These are phyloP conservation scores for Smittium culicis DNA, from an alignment of 371 early-diverging fungal species.

Conservation along the genomic window DNA sequence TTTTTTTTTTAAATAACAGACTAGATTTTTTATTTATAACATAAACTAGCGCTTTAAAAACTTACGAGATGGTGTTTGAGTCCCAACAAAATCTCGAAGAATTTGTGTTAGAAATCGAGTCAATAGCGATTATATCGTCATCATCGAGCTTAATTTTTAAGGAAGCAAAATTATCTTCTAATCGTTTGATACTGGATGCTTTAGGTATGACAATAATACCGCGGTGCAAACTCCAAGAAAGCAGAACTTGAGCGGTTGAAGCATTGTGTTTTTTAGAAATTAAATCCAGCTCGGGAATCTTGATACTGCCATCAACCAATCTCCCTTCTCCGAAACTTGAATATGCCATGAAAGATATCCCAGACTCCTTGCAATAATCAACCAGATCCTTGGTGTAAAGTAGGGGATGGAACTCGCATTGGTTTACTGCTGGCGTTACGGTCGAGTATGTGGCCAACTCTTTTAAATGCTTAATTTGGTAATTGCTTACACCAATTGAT, in stretches of 20 bases:
- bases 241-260: not conserved
- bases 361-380: conserved; percentile 37
- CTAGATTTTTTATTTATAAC: too few relatives aligned
- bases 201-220: conserved; percentile 3
- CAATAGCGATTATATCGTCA: too few relatives aligned
- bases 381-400: conserved; percentile 36
- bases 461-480: conserved; percentile 42
- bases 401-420: conserved; percentile 62
- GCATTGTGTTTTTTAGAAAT: not conserved
- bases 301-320: conserved; percentile 32
- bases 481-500: conserved; percentile 77
- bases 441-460: conserved; percentile 37
- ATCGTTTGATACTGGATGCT: not conserved
- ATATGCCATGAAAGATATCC: conserved; percentile 70
- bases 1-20: too few relatives aligned
- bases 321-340: conserved; percentile 76
- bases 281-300: conserved; percentile 12
- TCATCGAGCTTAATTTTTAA: too few relatives aligned
- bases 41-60: too few relatives aligned
- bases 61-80: too few relatives aligned
- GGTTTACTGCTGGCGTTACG: conserved; percentile 47
- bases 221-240: not conserved
- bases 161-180: not conserved
- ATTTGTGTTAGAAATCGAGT: too few relatives aligned
- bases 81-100: too few relatives aligned